These are phyloP conservation scores for Rubroboletus pulcherrimus DNA, from an alignment of 768 basidiomycete genomes.

Conservation along the genomic window DNA sequence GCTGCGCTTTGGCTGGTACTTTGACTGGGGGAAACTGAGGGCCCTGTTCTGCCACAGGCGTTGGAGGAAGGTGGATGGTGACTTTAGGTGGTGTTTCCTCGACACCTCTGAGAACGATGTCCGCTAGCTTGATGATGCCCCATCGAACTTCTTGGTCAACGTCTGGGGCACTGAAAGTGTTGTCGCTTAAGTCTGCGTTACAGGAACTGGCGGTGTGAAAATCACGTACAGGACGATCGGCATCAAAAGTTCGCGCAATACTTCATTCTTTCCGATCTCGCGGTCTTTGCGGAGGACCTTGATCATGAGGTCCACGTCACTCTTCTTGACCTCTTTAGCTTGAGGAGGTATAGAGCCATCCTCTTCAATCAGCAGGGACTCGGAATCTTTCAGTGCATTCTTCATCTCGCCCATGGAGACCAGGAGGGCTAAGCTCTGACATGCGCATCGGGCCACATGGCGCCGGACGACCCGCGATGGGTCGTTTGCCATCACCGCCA, in stretches of 20 bases:
- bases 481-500: slow-evolving; percentile 84
- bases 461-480: slow-evolving; percentile 78
- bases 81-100: slow-evolving; percentile 86
- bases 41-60: slow-evolving; percentile 61
- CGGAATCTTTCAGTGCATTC: slow-evolving; percentile 64
- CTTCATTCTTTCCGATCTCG: slow-evolving; percentile 77
- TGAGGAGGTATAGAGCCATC: slow-evolving; percentile 72
- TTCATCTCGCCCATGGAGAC: slow-evolving; percentile 92
- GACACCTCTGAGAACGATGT: slow-evolving; percentile 77
- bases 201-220: slow-evolving; percentile 1
- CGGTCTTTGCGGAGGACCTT: slow-evolving; percentile 85
- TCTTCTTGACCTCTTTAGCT: slow-evolving; percentile 73
- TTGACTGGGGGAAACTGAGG: slow-evolving; percentile 58
- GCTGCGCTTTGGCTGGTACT: slow-evolving; percentile 38
- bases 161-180: slow-evolving; percentile 55
- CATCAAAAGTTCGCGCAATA: slow-evolving; percentile 76
- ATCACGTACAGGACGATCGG: slow-evolving; percentile 69
- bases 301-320: slow-evolving; percentile 79
- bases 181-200: not conserved
- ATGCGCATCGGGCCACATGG: slow-evolving; percentile 81
- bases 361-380: slow-evolving; percentile 81
- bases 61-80: slow-evolving; percentile 74
- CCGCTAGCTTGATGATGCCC: slow-evolving; percentile 88
- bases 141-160: slow-evolving; percentile 88
- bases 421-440: slow-evolving; percentile 81